Evolutionary conservation across 371 early-diverging fungal species (phyloP).

Genomic region (Rhizopus arrhizus): DNA sequence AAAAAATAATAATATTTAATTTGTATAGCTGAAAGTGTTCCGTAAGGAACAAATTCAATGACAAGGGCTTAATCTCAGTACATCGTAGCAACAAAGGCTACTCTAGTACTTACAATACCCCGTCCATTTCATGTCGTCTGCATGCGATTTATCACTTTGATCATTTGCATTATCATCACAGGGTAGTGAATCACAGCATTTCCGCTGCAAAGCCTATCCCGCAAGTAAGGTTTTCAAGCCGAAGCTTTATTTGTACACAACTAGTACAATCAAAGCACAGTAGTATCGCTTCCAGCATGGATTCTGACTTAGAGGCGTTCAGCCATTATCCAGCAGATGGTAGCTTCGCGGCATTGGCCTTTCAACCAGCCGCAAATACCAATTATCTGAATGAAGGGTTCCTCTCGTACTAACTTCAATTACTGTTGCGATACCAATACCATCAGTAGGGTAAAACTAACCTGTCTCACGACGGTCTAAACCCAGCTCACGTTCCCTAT

Average conservation of each 20-base stretch:
- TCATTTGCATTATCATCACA: slow-evolving; percentile 1
- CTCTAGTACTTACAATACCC: slow-evolving; percentile 25
- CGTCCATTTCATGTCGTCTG: slow-evolving; percentile 20
- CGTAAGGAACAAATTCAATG: slow-evolving; percentile 22
- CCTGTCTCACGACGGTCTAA: slow-evolving; percentile 76
- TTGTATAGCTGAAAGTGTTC: neutral
- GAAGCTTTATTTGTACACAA: slow-evolving; percentile 12
- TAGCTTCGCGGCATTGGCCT: slow-evolving; percentile 48
- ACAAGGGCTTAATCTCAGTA: slow-evolving; percentile 29
- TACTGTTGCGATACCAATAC: slow-evolving; percentile 49
- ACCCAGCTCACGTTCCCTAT: slow-evolving; percentile 75
- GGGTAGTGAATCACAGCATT: slow-evolving; percentile 5
- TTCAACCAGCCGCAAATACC: slow-evolving; percentile 55
- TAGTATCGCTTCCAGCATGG: slow-evolving; percentile 26
- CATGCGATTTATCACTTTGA: slow-evolving; percentile 14
- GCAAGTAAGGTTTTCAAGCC: slow-evolving; percentile 15
- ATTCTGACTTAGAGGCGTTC: slow-evolving; percentile 28
- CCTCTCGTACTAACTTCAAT: slow-evolving; percentile 67
- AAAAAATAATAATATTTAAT: too few relatives aligned
- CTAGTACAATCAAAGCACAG: slow-evolving; percentile 1
- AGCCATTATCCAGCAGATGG: slow-evolving; percentile 28
- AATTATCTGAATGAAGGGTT: slow-evolving; percentile 61
- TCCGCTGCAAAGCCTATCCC: neutral
- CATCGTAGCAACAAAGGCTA: slow-evolving; percentile 28
- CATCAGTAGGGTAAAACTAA: slow-evolving; percentile 75